These are phyloP conservation scores for Heterobasidion irregulare DNA, from an alignment of 1,284 basidiomycete genomes.

Conservation along the genomic window DNA sequence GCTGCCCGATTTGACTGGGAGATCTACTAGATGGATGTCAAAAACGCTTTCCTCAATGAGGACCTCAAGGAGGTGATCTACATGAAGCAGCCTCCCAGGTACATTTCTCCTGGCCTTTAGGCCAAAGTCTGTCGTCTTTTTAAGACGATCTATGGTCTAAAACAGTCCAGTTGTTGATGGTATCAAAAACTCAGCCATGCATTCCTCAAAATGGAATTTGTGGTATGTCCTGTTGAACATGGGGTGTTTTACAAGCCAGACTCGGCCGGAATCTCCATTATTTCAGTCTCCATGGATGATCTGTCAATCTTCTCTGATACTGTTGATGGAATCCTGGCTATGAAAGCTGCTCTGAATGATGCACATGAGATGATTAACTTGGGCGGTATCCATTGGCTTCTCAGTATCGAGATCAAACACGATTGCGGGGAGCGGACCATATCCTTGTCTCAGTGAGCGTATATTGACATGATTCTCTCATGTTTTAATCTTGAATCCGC, in stretches of 20 bases:
- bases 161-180: slow-evolving; percentile 16
- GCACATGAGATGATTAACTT: slow-evolving; percentile 11
- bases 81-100: slow-evolving; percentile 24
- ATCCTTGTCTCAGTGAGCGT: no score
- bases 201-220: slow-evolving; percentile 11
- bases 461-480: no score
- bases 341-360: slow-evolving; percentile 4
- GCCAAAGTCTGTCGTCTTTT: slow-evolving; percentile 11
- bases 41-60: slow-evolving; percentile 29
- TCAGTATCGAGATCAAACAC: no score
- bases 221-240: slow-evolving; percentile 10
- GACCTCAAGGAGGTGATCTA: slow-evolving; percentile 22
- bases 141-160: slow-evolving; percentile 18
- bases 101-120: not conserved
- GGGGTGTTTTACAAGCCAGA: slow-evolving; percentile 11
- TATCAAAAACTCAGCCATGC: slow-evolving; percentile 14
- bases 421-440: no score
- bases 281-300: slow-evolving; percentile 25
- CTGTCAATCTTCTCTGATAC: slow-evolving; percentile 12
- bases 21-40: slow-evolving; percentile 32
- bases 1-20: slow-evolving; percentile 24
- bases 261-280: not conserved
- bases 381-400: slow-evolving; percentile 14
- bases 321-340: not conserved
- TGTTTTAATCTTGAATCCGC: slow-evolving; percentile 17